Evolutionary conservation across 495 filamentous ascomycete genomes (phyloP), one percentile per base, ranked within the genome.

Genomic region (Hamigera avellanea): DNA sequence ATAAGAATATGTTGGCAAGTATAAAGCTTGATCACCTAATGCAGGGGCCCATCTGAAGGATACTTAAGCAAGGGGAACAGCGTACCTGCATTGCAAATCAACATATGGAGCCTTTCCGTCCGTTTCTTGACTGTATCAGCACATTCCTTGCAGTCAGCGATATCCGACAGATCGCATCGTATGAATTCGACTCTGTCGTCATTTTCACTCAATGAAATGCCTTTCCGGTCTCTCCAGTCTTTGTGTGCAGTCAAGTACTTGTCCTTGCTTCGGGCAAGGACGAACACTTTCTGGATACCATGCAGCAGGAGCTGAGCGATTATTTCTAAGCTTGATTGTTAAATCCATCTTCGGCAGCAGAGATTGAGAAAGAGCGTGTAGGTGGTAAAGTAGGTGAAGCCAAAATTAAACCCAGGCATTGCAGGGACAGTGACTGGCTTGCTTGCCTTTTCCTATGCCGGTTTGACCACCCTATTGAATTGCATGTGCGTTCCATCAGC

Each of bases 61-160:
- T 23, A 9, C 4, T 23, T 4, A 23, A 5, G 42, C 5, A 9
- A 18, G 26, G 4, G 19, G 23, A n/a, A 6, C 6, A 9, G 35
- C 40, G 13, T 42, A 59, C 56, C 61, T 23, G 62, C 62, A 37
- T 63, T 64, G 29, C 58, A 52, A 37, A 67, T 45, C 21, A 67
- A 31, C 15, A 65, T 60, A 29, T 67, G 55, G 2, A 64, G 32
- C 8, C 51, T 32, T 16, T 53, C 39, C 13, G 42, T 45, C 27
- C 31, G 25, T 19, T 32, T 26, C n/a, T 46, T 47, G 0, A 59
- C 42, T 6, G 40, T 18, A 13, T 46, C 33, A 1, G 49, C 47
- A 6, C 51, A 57, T 2, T 36, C 30, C 19, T 50, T 42, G 9
- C 57, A 50, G 12, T 36, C 40, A 23, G 31, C 25, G 32, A 68